phyloP scores from a whole-genome alignment of 139 green algal genomes.

The Chlorella vulgaris region DNA sequence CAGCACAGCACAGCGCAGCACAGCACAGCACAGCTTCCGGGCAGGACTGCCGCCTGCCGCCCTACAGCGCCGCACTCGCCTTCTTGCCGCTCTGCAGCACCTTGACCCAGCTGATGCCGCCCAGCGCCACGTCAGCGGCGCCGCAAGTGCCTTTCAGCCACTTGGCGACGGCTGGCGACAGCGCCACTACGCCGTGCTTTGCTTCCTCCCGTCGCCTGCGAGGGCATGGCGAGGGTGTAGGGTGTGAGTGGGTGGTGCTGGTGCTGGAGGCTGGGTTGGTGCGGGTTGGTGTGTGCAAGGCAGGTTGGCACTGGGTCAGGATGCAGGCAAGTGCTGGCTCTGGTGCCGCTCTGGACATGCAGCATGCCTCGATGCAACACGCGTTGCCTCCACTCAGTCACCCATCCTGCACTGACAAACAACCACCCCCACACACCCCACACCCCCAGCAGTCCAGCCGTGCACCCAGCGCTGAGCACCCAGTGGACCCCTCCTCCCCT shows the following conservation, averaged over 20 bases:
- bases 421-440: background rate
- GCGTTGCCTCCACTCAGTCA: background rate
- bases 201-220: constrained; percentile 14
- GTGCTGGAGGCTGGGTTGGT: too few species aligned
- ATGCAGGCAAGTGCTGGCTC: too few species aligned
- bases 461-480: too few species aligned
- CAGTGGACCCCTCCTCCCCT: too few species aligned
- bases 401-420: background rate
- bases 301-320: too few species aligned
- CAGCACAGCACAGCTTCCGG: too few species aligned
- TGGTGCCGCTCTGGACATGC: too few species aligned
- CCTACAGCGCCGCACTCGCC: too few species aligned
- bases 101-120: constrained; percentile 71
- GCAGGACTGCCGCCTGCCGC: too few species aligned
- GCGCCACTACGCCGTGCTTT: constrained; percentile 32
- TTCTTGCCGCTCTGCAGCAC: constrained; percentile 65
- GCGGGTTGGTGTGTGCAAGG: too few species aligned
- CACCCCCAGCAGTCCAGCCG: background rate
- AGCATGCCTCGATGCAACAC: too few species aligned
- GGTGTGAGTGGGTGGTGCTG: background rate
- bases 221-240: background rate
- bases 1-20: too few species aligned
- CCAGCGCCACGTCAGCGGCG: constrained; percentile 64
- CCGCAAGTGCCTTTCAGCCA: constrained; percentile 65
- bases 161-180: constrained; percentile 48